These are phyloP conservation scores for Fusarium neocosmosporiellum DNA, from an alignment of 2,329 filamentous ascomycete genomes.

Conservation along the genomic window DNA sequence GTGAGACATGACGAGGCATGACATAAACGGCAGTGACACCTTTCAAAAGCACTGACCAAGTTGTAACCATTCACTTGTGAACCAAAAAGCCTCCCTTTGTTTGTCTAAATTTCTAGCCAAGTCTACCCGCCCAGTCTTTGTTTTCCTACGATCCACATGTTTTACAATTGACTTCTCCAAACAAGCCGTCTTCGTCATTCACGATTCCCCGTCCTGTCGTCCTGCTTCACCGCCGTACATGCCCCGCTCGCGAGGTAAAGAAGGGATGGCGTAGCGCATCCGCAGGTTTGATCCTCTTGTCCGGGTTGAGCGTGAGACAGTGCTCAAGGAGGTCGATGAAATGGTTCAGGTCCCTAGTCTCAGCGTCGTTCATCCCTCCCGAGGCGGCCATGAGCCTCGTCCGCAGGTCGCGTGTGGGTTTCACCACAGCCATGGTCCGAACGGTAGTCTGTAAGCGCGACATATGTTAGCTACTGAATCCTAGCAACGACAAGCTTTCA, in stretches of 20 bases:
- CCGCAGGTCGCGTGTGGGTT: slow-evolving; percentile 84
- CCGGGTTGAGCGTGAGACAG: slow-evolving; percentile 89
- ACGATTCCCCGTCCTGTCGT: not conserved
- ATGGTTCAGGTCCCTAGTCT: slow-evolving; percentile 80
- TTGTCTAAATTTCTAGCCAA: slow-evolving; percentile 25
- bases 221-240: slow-evolving; percentile 37
- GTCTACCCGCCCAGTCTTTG: slow-evolving; percentile 6
- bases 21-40: slow-evolving; percentile 33
- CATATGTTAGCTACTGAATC: slow-evolving; percentile 33
- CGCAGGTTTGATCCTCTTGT: slow-evolving; percentile 87
- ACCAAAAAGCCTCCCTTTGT: slow-evolving; percentile 22
- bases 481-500: slow-evolving; percentile 12
- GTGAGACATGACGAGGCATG: slow-evolving; percentile 35
- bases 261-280: slow-evolving; percentile 93
- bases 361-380: slow-evolving; percentile 77
- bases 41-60: slow-evolving; percentile 19
- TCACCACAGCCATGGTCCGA: slow-evolving; percentile 75
- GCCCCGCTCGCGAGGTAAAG: slow-evolving; percentile 63
- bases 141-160: slow-evolving; percentile 6
- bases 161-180: slow-evolving; percentile 14
- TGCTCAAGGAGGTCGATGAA: slow-evolving; percentile 91
- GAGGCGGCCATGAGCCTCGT: slow-evolving; percentile 81
- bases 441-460: slow-evolving; percentile 67
- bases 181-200: slow-evolving; percentile 13
- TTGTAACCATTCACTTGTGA: slow-evolving; percentile 4